Conservation (phyloP, 768 basidiomycete species). For the Mycena vulgaris region DNA sequence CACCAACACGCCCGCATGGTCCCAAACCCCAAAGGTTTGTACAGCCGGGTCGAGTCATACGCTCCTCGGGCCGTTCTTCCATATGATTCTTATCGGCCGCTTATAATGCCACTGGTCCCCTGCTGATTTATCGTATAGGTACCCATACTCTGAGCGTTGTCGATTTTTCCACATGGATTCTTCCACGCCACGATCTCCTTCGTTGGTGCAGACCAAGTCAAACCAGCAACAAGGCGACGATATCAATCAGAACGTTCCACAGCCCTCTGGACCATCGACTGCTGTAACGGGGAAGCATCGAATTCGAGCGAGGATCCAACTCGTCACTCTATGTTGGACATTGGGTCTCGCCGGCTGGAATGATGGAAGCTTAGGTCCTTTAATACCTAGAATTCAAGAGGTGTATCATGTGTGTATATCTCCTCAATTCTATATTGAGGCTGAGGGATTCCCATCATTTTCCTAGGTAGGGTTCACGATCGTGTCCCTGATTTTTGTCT, state of each 20-base stretch:
- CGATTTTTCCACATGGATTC: background rate
- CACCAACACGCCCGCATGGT: no score
- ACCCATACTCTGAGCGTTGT: no score
- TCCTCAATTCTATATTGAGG: background rate
- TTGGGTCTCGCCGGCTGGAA: slow-evolving; percentile 76
- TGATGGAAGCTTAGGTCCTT: slow-evolving; percentile 81
- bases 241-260: background rate
- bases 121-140: no score
- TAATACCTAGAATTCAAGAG: slow-evolving; percentile 81
- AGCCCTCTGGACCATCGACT: no score
- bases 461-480: slow-evolving; percentile 63
- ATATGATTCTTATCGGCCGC: no score
- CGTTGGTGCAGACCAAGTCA: background rate
- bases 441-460: no score
- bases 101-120: no score
- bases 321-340: slow-evolving; percentile 67
- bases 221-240: background rate
- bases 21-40: no score
- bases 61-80: no score
- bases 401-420: slow-evolving; percentile 58
- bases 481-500: slow-evolving; percentile 72
- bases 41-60: no score
- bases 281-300: background rate
- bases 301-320: slow-evolving; percentile 56
- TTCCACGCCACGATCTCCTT: background rate